Evolutionary conservation across 805 yeast genomes (phyloP).

Genomic region (Lipomyces lipofer): DNA sequence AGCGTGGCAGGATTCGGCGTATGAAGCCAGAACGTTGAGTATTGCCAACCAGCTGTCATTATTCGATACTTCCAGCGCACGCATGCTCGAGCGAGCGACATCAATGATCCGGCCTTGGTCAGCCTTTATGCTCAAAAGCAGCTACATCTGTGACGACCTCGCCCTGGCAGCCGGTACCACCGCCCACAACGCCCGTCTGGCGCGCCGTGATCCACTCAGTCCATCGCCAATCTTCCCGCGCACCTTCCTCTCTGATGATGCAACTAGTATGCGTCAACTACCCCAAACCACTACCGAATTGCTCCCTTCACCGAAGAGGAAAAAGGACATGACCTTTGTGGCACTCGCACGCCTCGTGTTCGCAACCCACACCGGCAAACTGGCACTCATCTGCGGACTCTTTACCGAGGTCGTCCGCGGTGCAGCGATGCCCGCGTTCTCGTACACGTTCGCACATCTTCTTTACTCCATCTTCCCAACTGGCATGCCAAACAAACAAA

Average conservation of each 20-base stretch:
- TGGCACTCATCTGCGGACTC: constrained; percentile 51
- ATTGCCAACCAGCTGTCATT: background rate
- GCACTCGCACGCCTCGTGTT: background rate
- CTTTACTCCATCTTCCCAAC: constrained; percentile 61
- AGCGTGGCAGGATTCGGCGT: no score
- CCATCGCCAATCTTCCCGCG: background rate
- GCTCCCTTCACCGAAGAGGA: background rate
- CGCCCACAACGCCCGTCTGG: background rate
- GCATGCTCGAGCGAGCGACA: background rate
- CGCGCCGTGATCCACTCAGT: background rate
- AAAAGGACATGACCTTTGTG: background rate
- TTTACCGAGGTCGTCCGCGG: constrained; percentile 58
- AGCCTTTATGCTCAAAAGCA: background rate
- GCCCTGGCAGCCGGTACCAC: background rate
- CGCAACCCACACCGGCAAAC: constrained; percentile 7
- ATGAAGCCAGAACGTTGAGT: background rate
- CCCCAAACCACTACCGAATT: background rate
- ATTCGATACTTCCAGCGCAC: background rate
- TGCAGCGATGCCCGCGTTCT: constrained; percentile 69
- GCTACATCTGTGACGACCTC: background rate
- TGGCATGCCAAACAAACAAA: constrained; percentile 7
- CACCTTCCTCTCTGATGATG: no score
- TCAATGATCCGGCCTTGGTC: background rate
- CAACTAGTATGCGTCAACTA: background rate
- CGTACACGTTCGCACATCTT: constrained; percentile 72